Base-by-base conservation (phyloP, 129 eudicot species). In the Chrysanthemum makinoi region DNA sequence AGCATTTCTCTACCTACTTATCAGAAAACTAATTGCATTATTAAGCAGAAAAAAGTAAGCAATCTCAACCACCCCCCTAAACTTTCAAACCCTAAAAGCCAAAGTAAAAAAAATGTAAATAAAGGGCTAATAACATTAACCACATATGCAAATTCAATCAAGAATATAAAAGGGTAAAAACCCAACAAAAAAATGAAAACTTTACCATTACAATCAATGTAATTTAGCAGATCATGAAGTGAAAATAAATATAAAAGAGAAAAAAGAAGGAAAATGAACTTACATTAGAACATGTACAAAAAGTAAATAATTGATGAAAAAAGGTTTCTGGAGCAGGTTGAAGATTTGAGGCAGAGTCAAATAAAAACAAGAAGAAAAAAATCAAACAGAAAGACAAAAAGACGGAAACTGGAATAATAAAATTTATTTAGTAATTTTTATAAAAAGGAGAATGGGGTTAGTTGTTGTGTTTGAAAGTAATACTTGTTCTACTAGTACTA, bases 81-180 rank as follows among this genome's bases (percentile, higher is more conserved):
- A 51, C 52, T 39, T 20, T 56, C 11, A 73, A 73, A 62, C 70
- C 70, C 77, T 73, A 73, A 73, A 73, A 73, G 62, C 39, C n/a
- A 33, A 62, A 30, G 5, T 30, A 3, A 28, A 28, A 28, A 26
- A 28, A 28, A 28, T 17, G 9, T 39, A 73, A 19, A 59, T 10
- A 46, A 12, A 26, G 17, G 5, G 33, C 2, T 17, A 18, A 44
- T 19, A 58, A 35, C 12, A 20, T 28, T 22, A 28, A 51, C 19
- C 44, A 58, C 13, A 61, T 8, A 61, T 12, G 39, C 72, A 66
- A 19, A 74, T 33, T 52, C 26, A 30, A 52, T 35, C 55, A 64
- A 70, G 66, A 57, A 64, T 54, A 35, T 69, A 73, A 54, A 48
- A 50, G 57, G 48, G 10, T 48, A 2, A 30, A 30, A 30, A 30